These are phyloP conservation scores for Gamarada debralockiae DNA, from an alignment of 495 filamentous ascomycete genomes.

Conservation along the genomic window DNA sequence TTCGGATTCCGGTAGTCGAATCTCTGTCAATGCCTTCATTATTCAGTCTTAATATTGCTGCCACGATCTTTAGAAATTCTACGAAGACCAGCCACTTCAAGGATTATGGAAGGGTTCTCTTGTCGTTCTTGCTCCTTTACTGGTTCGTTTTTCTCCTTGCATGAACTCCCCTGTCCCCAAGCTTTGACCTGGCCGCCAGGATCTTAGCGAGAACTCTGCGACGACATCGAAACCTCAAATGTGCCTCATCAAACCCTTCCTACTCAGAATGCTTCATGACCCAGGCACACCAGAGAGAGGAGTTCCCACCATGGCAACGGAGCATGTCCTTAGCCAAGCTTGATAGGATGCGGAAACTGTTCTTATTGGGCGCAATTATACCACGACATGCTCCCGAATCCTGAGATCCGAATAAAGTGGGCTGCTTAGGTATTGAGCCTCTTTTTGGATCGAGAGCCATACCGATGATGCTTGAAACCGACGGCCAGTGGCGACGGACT, in stretches of 20 bases:
- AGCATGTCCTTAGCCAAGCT: constrained; percentile 4
- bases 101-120: too few species aligned
- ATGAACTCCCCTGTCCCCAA: constrained; percentile 8
- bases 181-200: constrained; percentile 13
- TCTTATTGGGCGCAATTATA: not conserved
- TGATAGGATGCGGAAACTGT: not conserved
- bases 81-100: not conserved
- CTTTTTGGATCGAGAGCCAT: constrained; percentile 2
- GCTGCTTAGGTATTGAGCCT: constrained; percentile 8
- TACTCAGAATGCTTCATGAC: constrained; percentile 12
- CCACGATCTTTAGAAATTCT: not conserved
- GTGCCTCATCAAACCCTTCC: constrained; percentile 20
- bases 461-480: constrained; percentile 5
- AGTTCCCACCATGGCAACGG: constrained; percentile 1
- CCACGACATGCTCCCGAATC: not conserved
- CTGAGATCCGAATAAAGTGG: constrained; percentile 11
- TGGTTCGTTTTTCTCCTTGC: not conserved
- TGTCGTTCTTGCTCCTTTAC: too few species aligned
- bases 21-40: not conserved
- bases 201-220: constrained; percentile 23
- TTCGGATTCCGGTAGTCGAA: not conserved
- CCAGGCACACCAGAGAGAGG: constrained; percentile 1
- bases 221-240: constrained; percentile 24
- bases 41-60: not conserved
- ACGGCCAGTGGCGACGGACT: constrained; percentile 2